A percentile compares a stretch with the other conserved stretches of the same genome.
phyloP scores from a whole-genome alignment of 768 basidiomycete species.

The Antrodiella citrinella region DNA sequence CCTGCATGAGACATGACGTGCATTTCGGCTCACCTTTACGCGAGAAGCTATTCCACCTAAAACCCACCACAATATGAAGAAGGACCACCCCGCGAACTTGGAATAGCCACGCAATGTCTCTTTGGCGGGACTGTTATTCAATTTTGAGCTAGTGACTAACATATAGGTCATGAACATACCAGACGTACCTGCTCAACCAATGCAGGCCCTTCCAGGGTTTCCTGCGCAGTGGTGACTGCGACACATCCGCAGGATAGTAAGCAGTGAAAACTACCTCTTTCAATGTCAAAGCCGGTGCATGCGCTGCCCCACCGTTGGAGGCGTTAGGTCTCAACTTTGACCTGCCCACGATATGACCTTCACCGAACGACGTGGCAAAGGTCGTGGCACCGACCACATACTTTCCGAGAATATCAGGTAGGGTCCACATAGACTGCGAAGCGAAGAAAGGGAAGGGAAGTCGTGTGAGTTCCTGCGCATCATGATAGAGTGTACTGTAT shows the following conservation, averaged over 20 bases:
- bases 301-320: slow-evolving; percentile 15
- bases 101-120: slow-evolving; percentile 13
- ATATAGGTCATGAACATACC: too few species aligned
- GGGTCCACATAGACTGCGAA: slow-evolving; percentile 30
- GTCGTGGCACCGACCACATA: slow-evolving; percentile 56
- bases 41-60: slow-evolving; percentile 1
- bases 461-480: too few species aligned
- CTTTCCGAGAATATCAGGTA: slow-evolving; percentile 35
- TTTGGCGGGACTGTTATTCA: slow-evolving; percentile 8
- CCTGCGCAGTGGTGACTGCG: slow-evolving; percentile 12
- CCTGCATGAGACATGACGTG: background rate
- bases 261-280: slow-evolving; percentile 59
- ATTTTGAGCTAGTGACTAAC: background rate
- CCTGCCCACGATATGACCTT: slow-evolving; percentile 31
- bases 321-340: slow-evolving; percentile 25
- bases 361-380: slow-evolving; percentile 39
- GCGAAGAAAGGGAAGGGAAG: background rate
- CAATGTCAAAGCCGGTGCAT: slow-evolving; percentile 39
- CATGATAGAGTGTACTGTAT: too few species aligned
- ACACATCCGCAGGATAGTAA: slow-evolving; percentile 50
- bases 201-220: slow-evolving; percentile 30
- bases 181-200: slow-evolving; percentile 50
- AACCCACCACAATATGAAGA: slow-evolving; percentile 2
- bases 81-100: slow-evolving; percentile 7
- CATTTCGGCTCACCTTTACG: slow-evolving; percentile 9